A percentile compares a stretch with the other conserved stretches of the same genome.
Evolutionary conservation across 306 rosid species (phyloP).

Genomic region (Rosa chinensis): DNA sequence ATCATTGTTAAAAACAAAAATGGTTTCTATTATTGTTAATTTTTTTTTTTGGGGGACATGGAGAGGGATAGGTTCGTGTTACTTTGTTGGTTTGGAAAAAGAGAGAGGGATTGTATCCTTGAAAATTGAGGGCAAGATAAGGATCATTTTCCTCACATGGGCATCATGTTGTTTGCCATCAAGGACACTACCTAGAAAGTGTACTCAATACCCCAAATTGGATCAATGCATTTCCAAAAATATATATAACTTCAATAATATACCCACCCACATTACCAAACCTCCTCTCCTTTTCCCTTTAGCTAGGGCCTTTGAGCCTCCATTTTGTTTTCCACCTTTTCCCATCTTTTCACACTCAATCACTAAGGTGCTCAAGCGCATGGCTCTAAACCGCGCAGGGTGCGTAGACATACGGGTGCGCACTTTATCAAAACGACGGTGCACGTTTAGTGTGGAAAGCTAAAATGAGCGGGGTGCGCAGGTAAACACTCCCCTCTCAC

Average conservation of each 20-base stretch:
- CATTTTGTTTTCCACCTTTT: neutral
- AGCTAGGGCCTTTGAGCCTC: conserved; percentile 23
- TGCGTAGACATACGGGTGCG: conserved; percentile 14
- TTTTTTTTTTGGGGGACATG: neutral
- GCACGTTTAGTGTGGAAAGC: neutral
- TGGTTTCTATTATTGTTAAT: neutral
- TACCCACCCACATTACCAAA: conserved; percentile 5
- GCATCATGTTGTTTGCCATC: conserved; percentile 88
- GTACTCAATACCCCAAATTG: conserved; percentile 49
- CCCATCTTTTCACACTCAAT: conserved; percentile 12
- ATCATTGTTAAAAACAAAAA: conserved; percentile 45
- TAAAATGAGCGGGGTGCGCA: conserved; percentile 9
- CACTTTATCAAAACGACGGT: neutral
- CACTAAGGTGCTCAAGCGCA: neutral
- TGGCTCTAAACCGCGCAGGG: conserved; percentile 24
- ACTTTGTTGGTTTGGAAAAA: conserved; percentile 24
- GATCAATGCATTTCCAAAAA: conserved; percentile 19
- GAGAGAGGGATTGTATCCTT: conserved; percentile 20
- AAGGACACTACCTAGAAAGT: conserved; percentile 63
- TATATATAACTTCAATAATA: conserved; percentile 26
- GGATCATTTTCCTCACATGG: conserved; percentile 63
- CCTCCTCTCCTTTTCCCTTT: conserved; percentile 6
- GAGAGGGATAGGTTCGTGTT: neutral
- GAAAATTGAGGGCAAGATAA: conserved; percentile 60
- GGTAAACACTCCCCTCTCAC: neutral